Evolutionary conservation across 1,284 basidiomycete species (phyloP).

Genomic region (Melampsora occidentalis): DNA sequence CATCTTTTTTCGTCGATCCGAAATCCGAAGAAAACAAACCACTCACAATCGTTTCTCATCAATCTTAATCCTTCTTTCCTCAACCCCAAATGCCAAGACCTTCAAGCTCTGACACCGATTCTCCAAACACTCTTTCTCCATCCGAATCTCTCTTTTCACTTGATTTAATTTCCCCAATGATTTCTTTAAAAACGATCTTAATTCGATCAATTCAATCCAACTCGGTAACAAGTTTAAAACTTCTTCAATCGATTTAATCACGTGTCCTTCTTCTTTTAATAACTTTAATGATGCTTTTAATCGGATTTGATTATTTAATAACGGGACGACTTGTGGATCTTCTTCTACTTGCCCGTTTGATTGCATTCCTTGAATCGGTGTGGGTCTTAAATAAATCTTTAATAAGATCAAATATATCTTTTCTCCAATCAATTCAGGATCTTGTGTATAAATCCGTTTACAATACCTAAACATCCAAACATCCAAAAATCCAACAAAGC

Average conservation of each 20-base stretch:
- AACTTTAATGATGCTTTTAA: conserved; percentile 68
- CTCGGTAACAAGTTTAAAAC: conserved; percentile 83
- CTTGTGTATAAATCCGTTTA: conserved; percentile 64
- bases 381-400: conserved; percentile 77
- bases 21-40: not conserved
- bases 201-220: conserved; percentile 72
- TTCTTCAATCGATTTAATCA: conserved; percentile 68
- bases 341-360: too few species aligned
- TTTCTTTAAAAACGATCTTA: conserved; percentile 73
- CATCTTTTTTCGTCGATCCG: not conserved
- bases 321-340: too few species aligned
- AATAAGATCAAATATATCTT: conserved; percentile 78
- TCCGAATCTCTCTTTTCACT: conserved; percentile 64
- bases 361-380: not conserved
- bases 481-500: conserved; percentile 24
- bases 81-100: conserved; percentile 64
- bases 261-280: conserved; percentile 75
- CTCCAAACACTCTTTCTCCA: conserved; percentile 66
- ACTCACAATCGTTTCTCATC: conserved; percentile 83
- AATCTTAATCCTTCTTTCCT: conserved; percentile 79
- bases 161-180: conserved; percentile 63
- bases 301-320: not conserved
- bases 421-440: conserved; percentile 56
- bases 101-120: conserved; percentile 70
- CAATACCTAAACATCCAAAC: conserved; percentile 66